These are phyloP conservation scores for Blastobotrys elegans DNA, from an alignment of 1,139 yeast genomes.

Conservation along the genomic window DNA sequence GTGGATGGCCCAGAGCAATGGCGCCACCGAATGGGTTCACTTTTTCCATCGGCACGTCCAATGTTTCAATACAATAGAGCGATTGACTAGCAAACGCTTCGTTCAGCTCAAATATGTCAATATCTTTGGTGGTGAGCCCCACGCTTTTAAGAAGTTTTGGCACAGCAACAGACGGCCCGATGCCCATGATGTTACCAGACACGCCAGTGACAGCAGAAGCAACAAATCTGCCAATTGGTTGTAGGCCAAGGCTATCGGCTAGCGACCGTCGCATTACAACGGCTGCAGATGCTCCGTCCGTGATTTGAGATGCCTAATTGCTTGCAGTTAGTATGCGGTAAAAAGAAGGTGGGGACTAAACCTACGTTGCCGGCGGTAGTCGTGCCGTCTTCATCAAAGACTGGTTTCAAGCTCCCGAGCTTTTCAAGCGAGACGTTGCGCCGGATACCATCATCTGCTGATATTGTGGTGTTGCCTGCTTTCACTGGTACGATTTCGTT, in stretches of 20 bases:
- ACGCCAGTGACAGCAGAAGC: constrained; percentile 40
- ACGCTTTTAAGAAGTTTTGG: constrained; percentile 35
- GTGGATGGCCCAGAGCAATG: constrained; percentile 43
- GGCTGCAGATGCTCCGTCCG: constrained; percentile 44
- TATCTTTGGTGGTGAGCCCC: constrained; percentile 31
- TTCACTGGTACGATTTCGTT: constrained; percentile 39
- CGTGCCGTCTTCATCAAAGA: constrained; percentile 37
- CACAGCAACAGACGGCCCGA: constrained; percentile 41
- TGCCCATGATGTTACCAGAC: constrained; percentile 39
- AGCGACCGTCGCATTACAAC: constrained; percentile 37
- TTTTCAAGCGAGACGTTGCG: constrained; percentile 33
- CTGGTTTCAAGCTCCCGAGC: constrained; percentile 36
- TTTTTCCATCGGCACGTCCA: constrained; percentile 35
- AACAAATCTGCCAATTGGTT: constrained; percentile 41
- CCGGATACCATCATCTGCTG: constrained; percentile 37
- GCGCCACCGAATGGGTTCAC: constrained; percentile 44
- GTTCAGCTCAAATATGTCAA: constrained; percentile 40
- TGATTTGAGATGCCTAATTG: constrained; percentile 42
- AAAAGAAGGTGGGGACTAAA: no score
- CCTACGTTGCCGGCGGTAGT: constrained; percentile 44
- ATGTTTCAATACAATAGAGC: constrained; percentile 34
- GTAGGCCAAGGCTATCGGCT: constrained; percentile 38
- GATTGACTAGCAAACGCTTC: constrained; percentile 45
- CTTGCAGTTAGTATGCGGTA: no score
- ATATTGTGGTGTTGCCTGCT: constrained; percentile 34